Evolutionary conservation across 345 rosid genomes (phyloP).

Genomic region (Rhizophora mangle): DNA sequence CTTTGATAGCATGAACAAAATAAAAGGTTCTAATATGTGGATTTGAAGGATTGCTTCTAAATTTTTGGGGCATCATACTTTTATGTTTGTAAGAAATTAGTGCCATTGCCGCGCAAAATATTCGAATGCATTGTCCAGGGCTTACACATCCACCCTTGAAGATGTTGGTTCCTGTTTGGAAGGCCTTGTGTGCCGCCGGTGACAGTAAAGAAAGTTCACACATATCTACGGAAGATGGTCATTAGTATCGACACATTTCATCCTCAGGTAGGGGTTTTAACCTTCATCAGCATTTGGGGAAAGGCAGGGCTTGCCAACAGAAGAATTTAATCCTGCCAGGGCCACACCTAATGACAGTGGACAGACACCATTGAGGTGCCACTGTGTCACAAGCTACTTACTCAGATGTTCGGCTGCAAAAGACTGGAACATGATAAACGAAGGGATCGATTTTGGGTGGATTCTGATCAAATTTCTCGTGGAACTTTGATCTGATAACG

Average conservation of each 20-base stretch:
- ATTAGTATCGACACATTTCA: not conserved
- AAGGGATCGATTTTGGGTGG: too few species aligned
- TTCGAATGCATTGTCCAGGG: conserved; percentile 39
- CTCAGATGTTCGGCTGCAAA: too few species aligned
- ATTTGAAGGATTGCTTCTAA: not conserved
- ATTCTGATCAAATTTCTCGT: too few species aligned
- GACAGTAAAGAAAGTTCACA: too few species aligned
- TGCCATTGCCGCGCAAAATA: not conserved
- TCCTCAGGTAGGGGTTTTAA: not conserved
- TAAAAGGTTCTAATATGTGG: not conserved
- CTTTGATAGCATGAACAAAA: too few species aligned
- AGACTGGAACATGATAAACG: too few species aligned
- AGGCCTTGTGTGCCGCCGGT: conserved; percentile 52
- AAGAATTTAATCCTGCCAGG: too few species aligned
- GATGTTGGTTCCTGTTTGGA: conserved; percentile 79
- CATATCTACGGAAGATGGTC: not conserved
- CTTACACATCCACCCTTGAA: conserved; percentile 64
- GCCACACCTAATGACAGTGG: too few species aligned
- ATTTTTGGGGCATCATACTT: not conserved
- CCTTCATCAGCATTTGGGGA: not conserved
- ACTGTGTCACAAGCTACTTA: too few species aligned
- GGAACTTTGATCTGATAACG: too few species aligned
- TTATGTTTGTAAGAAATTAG: not conserved
- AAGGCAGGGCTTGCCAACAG: not conserved
- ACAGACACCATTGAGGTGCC: too few species aligned